phyloP scores from a whole-genome alignment of 2,329 filamentous ascomycete genomes.

The Nigrograna mackinnonii region DNA sequence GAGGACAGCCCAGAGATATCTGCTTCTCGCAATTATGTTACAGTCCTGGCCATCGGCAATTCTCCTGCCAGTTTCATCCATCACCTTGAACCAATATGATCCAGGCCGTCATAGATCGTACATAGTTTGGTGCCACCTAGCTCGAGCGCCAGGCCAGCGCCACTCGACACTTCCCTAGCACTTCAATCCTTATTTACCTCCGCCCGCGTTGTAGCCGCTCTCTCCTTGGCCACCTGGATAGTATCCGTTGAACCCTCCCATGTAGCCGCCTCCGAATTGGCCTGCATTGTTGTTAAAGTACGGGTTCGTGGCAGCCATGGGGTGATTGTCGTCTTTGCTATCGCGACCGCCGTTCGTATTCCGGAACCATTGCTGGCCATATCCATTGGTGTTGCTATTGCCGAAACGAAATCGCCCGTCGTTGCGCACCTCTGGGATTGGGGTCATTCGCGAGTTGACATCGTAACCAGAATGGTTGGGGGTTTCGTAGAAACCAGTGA shows the following conservation, averaged over 20 bases:
- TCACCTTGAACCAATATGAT: too few relatives aligned
- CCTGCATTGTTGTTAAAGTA: too few relatives aligned
- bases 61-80: too few relatives aligned
- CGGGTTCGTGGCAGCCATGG: not conserved
- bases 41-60: too few relatives aligned
- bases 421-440: constrained; percentile 15
- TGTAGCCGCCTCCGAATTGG: not conserved
- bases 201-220: too few relatives aligned
- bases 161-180: too few relatives aligned
- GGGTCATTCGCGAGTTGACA: constrained; percentile 10
- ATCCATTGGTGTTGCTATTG: constrained; percentile 18
- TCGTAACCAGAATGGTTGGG: constrained; percentile 14
- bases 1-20: too few relatives aligned
- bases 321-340: constrained; percentile 23
- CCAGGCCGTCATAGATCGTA: too few relatives aligned
- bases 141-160: too few relatives aligned
- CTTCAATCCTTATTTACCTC: too few relatives aligned
- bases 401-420: constrained; percentile 18
- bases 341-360: constrained; percentile 8
- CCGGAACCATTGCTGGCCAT: not conserved
- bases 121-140: too few relatives aligned
- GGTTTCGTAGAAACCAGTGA: constrained; percentile 21
- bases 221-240: not conserved
- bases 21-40: too few relatives aligned
- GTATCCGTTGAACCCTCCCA: not conserved